These are phyloP conservation scores for Yamadazyma spencermartinsiae DNA, from an alignment of 1,139 yeast species.

Conservation along the genomic window DNA sequence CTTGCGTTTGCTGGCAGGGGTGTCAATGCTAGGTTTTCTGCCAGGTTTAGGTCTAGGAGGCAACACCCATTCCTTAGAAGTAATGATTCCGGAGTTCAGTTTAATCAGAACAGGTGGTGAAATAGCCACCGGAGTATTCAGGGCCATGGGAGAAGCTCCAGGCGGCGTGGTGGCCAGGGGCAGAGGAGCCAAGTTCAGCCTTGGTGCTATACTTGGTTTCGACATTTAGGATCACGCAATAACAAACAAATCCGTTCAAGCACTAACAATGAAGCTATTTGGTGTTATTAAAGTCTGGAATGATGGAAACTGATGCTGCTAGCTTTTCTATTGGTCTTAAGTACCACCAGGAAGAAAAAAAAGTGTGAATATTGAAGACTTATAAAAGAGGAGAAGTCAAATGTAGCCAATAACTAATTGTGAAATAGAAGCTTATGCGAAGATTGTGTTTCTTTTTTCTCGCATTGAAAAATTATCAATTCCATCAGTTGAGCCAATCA, in stretches of 20 bases:
- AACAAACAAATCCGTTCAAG: too few relatives aligned
- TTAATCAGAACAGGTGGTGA: conserved; percentile 17
- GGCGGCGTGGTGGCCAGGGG: conserved; percentile 29
- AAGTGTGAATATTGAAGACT: too few relatives aligned
- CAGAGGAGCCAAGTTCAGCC: conserved; percentile 33
- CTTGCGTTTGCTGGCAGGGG: conserved; percentile 75
- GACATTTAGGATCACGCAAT: conserved; percentile 4
- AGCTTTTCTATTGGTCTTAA: too few relatives aligned
- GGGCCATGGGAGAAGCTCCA: conserved; percentile 4
- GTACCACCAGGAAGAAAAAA: too few relatives aligned
- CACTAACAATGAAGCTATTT: too few relatives aligned
- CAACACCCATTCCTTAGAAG: conserved; percentile 87
- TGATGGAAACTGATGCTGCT: too few relatives aligned
- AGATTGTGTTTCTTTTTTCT: conserved; percentile 2
- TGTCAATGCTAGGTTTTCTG: conserved; percentile 75
- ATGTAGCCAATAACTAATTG: conserved; percentile 5
- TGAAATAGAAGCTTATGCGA: conserved; percentile 2
- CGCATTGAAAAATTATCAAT: conserved; percentile 14
- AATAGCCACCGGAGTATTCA: conserved; percentile 15
- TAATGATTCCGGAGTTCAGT: conserved; percentile 38
- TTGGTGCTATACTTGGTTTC: conserved; percentile 36
- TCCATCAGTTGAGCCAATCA: conserved; percentile 19
- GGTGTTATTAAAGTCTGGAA: too few relatives aligned
- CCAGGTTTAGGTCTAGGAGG: conserved; percentile 95
- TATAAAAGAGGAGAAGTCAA: conserved; percentile 1